These are phyloP conservation scores for Entrophospora sp. DNA, from an alignment of 192 early-diverging fungal genomes.

Conservation along the genomic window DNA sequence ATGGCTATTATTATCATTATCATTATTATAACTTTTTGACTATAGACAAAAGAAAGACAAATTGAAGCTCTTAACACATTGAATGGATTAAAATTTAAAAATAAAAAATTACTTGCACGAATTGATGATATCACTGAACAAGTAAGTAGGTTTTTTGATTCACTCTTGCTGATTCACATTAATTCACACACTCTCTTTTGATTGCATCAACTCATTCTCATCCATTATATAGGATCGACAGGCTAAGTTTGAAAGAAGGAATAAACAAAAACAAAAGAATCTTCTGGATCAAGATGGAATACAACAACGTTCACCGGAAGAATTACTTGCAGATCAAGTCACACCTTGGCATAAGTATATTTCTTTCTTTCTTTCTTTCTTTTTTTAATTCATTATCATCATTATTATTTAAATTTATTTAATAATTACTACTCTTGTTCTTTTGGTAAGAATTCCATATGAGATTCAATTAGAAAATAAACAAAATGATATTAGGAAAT, in stretches of 20 bases:
- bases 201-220: neutral
- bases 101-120: neutral
- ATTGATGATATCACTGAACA: constrained; percentile 1
- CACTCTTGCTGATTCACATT: neutral
- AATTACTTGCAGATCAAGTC: constrained; percentile 59
- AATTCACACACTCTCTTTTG: neutral
- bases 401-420: neutral
- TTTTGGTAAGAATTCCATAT: constrained; percentile 41
- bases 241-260: neutral
- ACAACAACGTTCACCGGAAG: constrained; percentile 46
- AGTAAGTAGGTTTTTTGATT: neutral
- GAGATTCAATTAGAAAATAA: constrained; percentile 50
- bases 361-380: no score
- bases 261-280: constrained; percentile 6
- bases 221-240: neutral
- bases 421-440: neutral
- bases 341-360: constrained; percentile 55
- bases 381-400: no score
- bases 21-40: no score
- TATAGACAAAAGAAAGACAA: neutral
- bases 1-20: no score
- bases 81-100: constrained; percentile 1
- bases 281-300: constrained; percentile 20
- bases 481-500: constrained; percentile 25
- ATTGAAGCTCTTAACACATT: neutral